A percentile compares a stretch with the other conserved stretches of the same genome.
phyloP scores from a whole-genome alignment of 805 yeast species.

The Ogataea paraovalis region DNA sequence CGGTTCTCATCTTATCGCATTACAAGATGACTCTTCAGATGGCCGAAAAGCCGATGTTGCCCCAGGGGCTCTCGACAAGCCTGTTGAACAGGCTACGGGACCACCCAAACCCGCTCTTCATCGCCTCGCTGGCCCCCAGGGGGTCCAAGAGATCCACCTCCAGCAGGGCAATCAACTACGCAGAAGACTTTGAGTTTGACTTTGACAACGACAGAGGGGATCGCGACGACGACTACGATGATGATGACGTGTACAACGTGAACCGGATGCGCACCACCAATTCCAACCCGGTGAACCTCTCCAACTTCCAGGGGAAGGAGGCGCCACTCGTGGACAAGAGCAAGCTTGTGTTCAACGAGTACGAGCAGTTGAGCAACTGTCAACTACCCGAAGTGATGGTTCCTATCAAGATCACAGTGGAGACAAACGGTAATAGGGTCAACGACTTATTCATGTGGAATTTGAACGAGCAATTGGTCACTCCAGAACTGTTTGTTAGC shows the following conservation, averaged over 20 bases:
- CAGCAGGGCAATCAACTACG: conserved; percentile 60
- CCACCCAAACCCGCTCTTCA: conserved; percentile 67
- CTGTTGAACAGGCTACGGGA: conserved; percentile 68
- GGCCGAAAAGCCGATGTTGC: conserved; percentile 36
- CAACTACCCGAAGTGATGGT: conserved; percentile 44
- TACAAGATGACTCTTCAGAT: background rate
- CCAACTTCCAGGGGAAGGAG: conserved; percentile 35
- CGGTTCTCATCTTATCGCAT: background rate
- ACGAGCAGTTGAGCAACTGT: conserved; percentile 32
- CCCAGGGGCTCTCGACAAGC: conserved; percentile 81
- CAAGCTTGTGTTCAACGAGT: conserved; percentile 27
- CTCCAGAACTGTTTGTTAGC: conserved; percentile 72
- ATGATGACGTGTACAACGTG: conserved; percentile 17
- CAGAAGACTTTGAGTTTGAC: conserved; percentile 69
- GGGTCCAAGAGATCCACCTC: conserved; percentile 65
- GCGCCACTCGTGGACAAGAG: conserved; percentile 38
- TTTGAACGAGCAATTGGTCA: conserved; percentile 54
- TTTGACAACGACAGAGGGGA: conserved; percentile 16
- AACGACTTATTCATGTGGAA: conserved; percentile 77
- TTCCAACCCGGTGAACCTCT: conserved; percentile 16
- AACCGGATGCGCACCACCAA: background rate
- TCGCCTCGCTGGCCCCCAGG: conserved; percentile 73
- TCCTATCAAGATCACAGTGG: conserved; percentile 65
- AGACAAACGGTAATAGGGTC: conserved; percentile 49
- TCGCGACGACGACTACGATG: conserved; percentile 11